Evolutionary conservation across 2,329 filamentous ascomycete genomes (phyloP).

Genomic region (Colletotrichum tanaceti): DNA sequence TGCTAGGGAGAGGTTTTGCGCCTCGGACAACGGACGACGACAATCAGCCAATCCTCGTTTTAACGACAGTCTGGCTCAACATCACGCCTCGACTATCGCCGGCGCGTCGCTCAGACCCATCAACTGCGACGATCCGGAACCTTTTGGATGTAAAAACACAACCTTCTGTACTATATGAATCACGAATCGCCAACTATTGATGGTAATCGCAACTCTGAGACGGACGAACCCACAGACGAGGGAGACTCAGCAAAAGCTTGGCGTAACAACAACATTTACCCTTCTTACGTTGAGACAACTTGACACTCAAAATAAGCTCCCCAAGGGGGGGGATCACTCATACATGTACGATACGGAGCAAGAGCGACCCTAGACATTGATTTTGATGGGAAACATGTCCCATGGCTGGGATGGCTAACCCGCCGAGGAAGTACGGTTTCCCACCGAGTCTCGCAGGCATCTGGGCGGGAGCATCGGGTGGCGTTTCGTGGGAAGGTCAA

Average conservation of each 20-base stretch:
- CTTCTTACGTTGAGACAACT: neutral
- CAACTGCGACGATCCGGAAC: neutral
- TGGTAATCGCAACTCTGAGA: neutral
- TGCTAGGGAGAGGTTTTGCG: neutral
- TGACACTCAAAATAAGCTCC: neutral
- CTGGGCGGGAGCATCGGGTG: neutral
- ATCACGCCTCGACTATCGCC: neutral
- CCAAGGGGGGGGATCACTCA: neutral
- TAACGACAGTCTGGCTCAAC: neutral
- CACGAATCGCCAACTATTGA: neutral
- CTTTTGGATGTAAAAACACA: slow-evolving; percentile 8
- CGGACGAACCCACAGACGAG: neutral
- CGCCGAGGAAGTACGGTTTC: neutral
- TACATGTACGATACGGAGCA: slow-evolving; percentile 7
- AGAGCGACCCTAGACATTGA: neutral
- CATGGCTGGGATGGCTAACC: neutral
- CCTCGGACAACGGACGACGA: neutral
- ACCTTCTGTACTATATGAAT: slow-evolving; percentile 1
- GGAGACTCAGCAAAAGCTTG: neutral
- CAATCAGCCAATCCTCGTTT: no score
- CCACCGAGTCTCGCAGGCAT: neutral
- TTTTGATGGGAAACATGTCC: neutral
- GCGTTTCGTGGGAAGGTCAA: no score
- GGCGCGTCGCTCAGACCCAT: neutral
- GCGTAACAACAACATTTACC: neutral